A percentile compares a stretch with the other conserved stretches of the same genome.
Conservation (phyloP, 2,329 filamentous ascomycete species). For the Aspergillus japonicus region DNA sequence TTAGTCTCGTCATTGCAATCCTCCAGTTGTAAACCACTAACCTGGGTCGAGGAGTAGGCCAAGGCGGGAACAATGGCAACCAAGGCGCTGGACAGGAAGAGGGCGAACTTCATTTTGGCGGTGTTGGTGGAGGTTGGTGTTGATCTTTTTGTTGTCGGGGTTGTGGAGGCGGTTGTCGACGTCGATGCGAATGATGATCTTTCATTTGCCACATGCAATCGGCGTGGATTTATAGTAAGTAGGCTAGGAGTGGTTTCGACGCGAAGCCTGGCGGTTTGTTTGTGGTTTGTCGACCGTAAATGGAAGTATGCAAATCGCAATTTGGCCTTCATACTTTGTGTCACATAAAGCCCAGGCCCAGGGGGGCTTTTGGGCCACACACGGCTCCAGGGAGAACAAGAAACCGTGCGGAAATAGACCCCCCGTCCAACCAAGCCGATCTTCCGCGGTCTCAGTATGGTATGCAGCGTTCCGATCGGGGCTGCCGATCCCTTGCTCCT, state of each 20-base stretch:
- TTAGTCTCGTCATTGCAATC: neutral
- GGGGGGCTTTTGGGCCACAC: too few species aligned
- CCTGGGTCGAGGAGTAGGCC: neutral
- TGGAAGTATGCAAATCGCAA: neutral
- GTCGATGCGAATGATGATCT: neutral
- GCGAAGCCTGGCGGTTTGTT: neutral
- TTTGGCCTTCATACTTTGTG: neutral
- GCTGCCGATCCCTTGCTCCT: neutral
- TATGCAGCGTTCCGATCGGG: neutral
- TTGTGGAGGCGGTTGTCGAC: neutral
- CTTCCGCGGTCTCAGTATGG: neutral
- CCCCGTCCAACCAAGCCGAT: too few species aligned
- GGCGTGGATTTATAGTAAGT: too few species aligned
- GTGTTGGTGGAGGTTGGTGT: too few species aligned
- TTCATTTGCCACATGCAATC: neutral
- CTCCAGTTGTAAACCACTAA: neutral
- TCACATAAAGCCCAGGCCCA: neutral
- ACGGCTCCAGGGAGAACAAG: too few species aligned
- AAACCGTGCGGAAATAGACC: neutral
- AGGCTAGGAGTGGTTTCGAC: too few species aligned
- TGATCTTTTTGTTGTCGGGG: neutral
- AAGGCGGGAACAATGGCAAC: neutral
- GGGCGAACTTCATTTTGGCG: neutral
- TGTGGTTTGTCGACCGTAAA: neutral
- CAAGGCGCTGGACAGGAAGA: neutral